A percentile compares a stretch with the other conserved stretches of the same genome.
Conservation (phyloP, 1,139 yeast genomes). For the Geotrichum siamense region DNA sequence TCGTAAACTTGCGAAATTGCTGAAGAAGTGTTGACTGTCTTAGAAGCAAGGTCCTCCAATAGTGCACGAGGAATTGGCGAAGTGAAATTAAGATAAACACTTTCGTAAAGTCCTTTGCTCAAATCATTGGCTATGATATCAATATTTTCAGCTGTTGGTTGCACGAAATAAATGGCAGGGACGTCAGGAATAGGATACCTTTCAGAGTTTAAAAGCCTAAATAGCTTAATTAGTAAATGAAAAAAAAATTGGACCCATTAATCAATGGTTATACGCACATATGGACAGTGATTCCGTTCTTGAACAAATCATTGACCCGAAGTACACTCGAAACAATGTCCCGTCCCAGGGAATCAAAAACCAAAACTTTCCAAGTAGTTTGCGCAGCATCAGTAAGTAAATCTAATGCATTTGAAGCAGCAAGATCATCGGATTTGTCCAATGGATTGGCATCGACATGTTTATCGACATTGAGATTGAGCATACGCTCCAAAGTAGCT, state of each 20-base stretch:
- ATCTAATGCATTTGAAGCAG: slow-evolving; percentile 15
- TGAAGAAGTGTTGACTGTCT: slow-evolving; percentile 60
- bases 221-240: not conserved
- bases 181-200: slow-evolving; percentile 85
- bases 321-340: slow-evolving; percentile 82
- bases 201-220: slow-evolving; percentile 48
- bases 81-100: slow-evolving; percentile 78
- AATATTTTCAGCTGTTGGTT: slow-evolving; percentile 76
- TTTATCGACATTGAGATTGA: slow-evolving; percentile 56
- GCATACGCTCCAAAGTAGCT: slow-evolving; percentile 70
- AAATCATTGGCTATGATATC: slow-evolving; percentile 63
- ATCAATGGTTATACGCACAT: too few species aligned
- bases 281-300: slow-evolving; percentile 88
- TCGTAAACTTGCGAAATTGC: slow-evolving; percentile 84
- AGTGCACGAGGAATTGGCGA: slow-evolving; percentile 68
- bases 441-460: slow-evolving; percentile 23
- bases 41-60: slow-evolving; percentile 81
- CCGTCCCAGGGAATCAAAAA: slow-evolving; percentile 74
- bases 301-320: slow-evolving; percentile 80
- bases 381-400: slow-evolving; percentile 38
- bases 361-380: slow-evolving; percentile 86
- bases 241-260: slow-evolving; percentile 4
- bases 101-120: slow-evolving; percentile 64
- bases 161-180: slow-evolving; percentile 86
- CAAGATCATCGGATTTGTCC: slow-evolving; percentile 30